These are phyloP conservation scores for Sphagnum contortum DNA, from an alignment of 225 moss, liverwort and hornwort species.

Conservation along the genomic window DNA sequence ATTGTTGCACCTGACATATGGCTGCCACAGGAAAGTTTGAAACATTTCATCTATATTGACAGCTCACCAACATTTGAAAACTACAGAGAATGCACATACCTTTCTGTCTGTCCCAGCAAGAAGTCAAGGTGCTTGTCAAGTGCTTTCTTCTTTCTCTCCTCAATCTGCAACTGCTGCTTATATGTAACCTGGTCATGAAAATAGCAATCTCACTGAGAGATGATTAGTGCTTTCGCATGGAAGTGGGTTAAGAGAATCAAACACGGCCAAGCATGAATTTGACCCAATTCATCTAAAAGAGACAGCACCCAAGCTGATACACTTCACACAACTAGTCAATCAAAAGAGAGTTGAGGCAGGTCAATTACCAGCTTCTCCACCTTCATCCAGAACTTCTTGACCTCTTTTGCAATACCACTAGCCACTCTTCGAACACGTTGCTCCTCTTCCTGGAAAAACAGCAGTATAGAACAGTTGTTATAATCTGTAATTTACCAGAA, in stretches of 20 bases:
- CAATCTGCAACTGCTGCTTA: constrained; percentile 83
- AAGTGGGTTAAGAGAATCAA: too few relatives aligned
- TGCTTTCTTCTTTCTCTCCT: constrained; percentile 92
- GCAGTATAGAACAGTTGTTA: neutral
- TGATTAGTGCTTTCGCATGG: too few relatives aligned
- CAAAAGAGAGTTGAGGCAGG: too few relatives aligned
- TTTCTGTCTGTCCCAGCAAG: constrained; percentile 89
- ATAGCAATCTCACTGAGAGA: neutral
- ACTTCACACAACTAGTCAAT: too few relatives aligned
- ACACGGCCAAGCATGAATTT: too few relatives aligned
- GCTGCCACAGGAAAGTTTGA: too few relatives aligned
- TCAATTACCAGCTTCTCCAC: constrained; percentile 83
- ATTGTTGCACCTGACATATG: too few relatives aligned
- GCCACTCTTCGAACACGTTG: constrained; percentile 88
- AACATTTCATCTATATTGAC: too few relatives aligned
- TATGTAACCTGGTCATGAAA: constrained; percentile 52
- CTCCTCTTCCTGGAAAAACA: constrained; percentile 72
- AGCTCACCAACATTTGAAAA: too few relatives aligned
- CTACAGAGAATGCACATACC: constrained; percentile 23
- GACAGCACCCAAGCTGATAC: too few relatives aligned
- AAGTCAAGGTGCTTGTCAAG: constrained; percentile 98
- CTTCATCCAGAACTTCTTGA: constrained; percentile 99
- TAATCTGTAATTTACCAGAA: too few relatives aligned
- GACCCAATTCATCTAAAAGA: too few relatives aligned
- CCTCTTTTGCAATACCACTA: constrained; percentile 87